Conservation (phyloP, 164 flowering plant species). For the Magnolia kwangsiensis region DNA sequence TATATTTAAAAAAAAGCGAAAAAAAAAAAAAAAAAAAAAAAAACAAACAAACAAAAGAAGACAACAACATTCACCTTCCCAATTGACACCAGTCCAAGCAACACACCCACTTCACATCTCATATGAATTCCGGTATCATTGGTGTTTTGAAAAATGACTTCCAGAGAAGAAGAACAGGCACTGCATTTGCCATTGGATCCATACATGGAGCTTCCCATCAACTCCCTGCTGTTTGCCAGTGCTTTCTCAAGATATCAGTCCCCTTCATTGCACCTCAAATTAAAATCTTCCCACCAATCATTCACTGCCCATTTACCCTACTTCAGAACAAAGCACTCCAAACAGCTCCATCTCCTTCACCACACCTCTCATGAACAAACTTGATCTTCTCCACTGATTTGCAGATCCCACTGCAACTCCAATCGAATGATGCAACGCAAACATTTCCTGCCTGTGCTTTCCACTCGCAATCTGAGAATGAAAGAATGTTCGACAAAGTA, state of each 20-base stretch:
- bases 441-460: conserved; percentile 82
- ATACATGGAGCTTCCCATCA: background rate
- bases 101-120: background rate
- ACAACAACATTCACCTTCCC: background rate
- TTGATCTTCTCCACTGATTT: conserved; percentile 76
- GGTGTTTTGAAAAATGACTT: background rate
- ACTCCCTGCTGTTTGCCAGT: background rate
- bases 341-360: conserved; percentile 72
- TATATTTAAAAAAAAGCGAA: background rate
- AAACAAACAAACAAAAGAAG: no score
- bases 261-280: background rate
- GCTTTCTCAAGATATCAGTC: background rate
- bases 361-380: conserved; percentile 66
- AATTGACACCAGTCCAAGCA: background rate
- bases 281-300: background rate
- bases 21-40: no score
- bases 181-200: background rate
- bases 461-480: conserved; percentile 74
- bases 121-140: background rate
- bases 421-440: conserved; percentile 82
- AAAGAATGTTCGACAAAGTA: background rate
- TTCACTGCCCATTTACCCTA: background rate
- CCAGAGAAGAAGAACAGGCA: background rate
- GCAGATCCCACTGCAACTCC: conserved; percentile 95
- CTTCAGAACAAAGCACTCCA: conserved; percentile 56